These are phyloP conservation scores for Fusarium sp. DNA, from an alignment of 2,329 filamentous ascomycete genomes.

Conservation along the genomic window DNA sequence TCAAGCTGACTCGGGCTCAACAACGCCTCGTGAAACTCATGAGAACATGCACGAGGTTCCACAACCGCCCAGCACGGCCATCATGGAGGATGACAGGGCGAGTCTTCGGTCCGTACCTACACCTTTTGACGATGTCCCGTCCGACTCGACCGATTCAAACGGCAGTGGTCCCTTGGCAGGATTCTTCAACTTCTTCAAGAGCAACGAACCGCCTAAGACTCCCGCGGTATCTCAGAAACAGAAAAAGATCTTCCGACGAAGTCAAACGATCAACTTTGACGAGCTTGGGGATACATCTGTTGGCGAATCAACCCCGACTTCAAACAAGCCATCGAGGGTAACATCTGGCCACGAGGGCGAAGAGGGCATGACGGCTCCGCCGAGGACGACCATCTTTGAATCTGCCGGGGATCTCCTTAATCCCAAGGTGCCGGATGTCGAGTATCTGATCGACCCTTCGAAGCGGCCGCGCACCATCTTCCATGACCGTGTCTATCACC, in stretches of 20 bases:
- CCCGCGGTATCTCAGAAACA: conserved; percentile 64
- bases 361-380: conserved; percentile 71
- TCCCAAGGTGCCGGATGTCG: conserved; percentile 80
- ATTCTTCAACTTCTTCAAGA: conserved; percentile 78
- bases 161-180: conserved; percentile 63
- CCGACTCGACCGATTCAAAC: conserved; percentile 44
- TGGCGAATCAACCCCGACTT: conserved; percentile 9
- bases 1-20: conserved; percentile 46
- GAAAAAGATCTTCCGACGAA: conserved; percentile 75
- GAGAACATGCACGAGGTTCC: conserved; percentile 67
- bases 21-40: conserved; percentile 46
- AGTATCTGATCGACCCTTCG: conserved; percentile 84
- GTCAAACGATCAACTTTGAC: conserved; percentile 68
- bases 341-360: conserved; percentile 60
- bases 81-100: conserved; percentile 69
- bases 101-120: conserved; percentile 59
- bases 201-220: conserved; percentile 59
- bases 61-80: conserved; percentile 71
- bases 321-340: conserved; percentile 48
- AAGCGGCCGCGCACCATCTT: conserved; percentile 89
- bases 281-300: conserved; percentile 16
- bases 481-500: conserved; percentile 94
- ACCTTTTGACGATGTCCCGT: conserved; percentile 41
- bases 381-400: conserved; percentile 92
- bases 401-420: conserved; percentile 92